A percentile compares a stretch with the other conserved stretches of the same genome.
phyloP scores from a whole-genome alignment of 805 yeast species.

The Starmera caribaea region DNA sequence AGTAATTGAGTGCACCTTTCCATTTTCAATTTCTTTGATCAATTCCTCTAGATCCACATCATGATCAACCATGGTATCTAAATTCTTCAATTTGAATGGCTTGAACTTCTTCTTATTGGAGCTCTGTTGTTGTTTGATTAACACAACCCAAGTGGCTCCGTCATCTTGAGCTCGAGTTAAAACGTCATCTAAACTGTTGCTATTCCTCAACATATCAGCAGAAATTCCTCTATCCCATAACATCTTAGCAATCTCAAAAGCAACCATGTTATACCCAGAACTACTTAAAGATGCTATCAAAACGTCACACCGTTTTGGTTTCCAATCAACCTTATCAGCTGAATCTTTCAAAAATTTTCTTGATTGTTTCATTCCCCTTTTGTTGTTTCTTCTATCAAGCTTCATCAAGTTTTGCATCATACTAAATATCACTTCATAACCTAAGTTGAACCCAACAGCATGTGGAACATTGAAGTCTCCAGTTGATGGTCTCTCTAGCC shows the following conservation, averaged over 20 bases:
- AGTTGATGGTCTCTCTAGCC: slow-evolving; percentile 50
- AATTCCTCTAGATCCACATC: slow-evolving; percentile 72
- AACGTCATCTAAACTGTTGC: slow-evolving; percentile 53
- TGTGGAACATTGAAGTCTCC: slow-evolving; percentile 28
- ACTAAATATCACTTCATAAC: slow-evolving; percentile 55
- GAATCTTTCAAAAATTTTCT: slow-evolving; percentile 24
- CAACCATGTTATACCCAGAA: slow-evolving; percentile 27
- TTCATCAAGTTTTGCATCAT: slow-evolving; percentile 40
- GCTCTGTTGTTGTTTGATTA: slow-evolving; percentile 57
- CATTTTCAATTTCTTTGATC: slow-evolving; percentile 29
- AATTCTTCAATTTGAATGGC: slow-evolving; percentile 63
- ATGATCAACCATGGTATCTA: slow-evolving; percentile 48
- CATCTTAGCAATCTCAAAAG: slow-evolving; percentile 46
- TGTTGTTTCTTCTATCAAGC: slow-evolving; percentile 18
- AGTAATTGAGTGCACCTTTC: slow-evolving; percentile 1
- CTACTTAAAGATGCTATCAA: slow-evolving; percentile 62
- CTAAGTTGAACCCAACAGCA: slow-evolving; percentile 84
- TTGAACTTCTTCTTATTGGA: slow-evolving; percentile 47
- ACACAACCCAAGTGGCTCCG: slow-evolving; percentile 68
- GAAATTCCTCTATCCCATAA: slow-evolving; percentile 76
- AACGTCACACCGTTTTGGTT: slow-evolving; percentile 67
- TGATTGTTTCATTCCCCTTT: slow-evolving; percentile 20
- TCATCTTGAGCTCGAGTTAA: slow-evolving; percentile 51
- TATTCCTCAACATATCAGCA: slow-evolving; percentile 54
- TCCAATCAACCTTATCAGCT: slow-evolving; percentile 33